Evolutionary conservation across 345 rosid species (phyloP).

Genomic region (Camelina laxa): DNA sequence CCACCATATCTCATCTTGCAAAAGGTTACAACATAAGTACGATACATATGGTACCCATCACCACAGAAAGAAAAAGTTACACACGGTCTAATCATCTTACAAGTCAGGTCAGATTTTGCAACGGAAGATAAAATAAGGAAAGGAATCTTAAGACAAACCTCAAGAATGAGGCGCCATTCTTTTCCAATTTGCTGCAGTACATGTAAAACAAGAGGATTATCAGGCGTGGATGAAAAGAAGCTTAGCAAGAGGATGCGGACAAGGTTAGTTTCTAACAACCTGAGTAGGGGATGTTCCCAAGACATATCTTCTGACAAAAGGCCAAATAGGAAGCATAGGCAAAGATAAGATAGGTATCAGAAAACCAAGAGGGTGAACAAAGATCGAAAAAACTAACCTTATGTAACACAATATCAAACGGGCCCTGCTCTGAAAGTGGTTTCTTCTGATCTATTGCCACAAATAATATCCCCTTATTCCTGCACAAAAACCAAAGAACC

Average conservation of each 20-base stretch:
- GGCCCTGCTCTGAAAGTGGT: constrained; percentile 21
- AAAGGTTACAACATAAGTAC: not conserved
- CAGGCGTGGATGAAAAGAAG: not conserved
- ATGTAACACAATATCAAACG: constrained; percentile 18
- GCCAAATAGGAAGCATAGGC: constrained; percentile 17
- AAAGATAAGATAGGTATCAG: constrained; percentile 18
- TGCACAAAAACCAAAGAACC: not conserved
- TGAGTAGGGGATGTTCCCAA: constrained; percentile 29
- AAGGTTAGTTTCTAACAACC: constrained; percentile 27
- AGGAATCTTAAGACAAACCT: not conserved
- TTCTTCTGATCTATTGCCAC: constrained; percentile 25
- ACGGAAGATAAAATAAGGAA: not conserved
- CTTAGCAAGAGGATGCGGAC: not conserved
- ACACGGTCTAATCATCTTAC: not conserved
- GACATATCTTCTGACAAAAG: constrained; percentile 15
- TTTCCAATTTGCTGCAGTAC: constrained; percentile 26
- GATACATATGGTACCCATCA: not conserved
- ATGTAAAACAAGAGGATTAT: constrained; percentile 4
- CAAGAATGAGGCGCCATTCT: constrained; percentile 24
- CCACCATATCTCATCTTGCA: not conserved
- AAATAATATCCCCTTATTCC: constrained; percentile 9
- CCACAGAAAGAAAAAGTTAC: not conserved
- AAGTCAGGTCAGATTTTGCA: not conserved
- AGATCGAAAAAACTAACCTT: constrained; percentile 7
- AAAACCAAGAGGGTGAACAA: constrained; percentile 4